Percentiles rank a stretch among this genome's conserved stretches.
phyloP scores from a whole-genome alignment of 148 eudicot species.

The Cornus kousa region DNA sequence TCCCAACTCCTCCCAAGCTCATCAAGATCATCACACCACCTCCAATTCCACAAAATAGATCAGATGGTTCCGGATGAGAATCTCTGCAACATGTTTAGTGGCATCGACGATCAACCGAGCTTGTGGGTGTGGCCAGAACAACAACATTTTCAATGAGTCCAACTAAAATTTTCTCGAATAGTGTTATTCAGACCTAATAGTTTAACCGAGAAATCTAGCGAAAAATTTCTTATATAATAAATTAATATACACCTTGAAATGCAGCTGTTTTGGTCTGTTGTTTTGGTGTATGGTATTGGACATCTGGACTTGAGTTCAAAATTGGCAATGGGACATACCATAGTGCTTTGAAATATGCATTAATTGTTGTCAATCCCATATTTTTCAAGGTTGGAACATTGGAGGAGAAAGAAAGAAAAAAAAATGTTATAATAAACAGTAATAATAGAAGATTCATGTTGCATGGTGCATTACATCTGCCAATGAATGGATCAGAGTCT shows the following conservation, averaged over 20 bases:
- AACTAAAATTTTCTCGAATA: neutral
- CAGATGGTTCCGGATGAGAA: conserved; percentile 17
- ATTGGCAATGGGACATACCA: neutral
- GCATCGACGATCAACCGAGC: conserved; percentile 31
- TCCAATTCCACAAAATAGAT: neutral
- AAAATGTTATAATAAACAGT: too few relatives aligned
- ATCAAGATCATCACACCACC: conserved; percentile 2
- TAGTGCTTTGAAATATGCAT: neutral
- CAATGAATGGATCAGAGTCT: conserved; percentile 12
- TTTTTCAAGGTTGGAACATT: conserved; percentile 7
- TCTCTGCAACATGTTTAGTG: conserved; percentile 31
- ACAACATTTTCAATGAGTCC: conserved; percentile 21
- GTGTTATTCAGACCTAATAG: too few relatives aligned
- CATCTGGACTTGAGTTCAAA: too few relatives aligned
- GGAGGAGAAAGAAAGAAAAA: neutral
- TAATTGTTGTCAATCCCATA: neutral
- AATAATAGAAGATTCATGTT: conserved; percentile 6
- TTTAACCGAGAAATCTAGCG: too few relatives aligned
- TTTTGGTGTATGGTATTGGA: neutral
- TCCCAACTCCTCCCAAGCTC: conserved; percentile 33
- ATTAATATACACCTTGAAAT: neutral
- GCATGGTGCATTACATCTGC: conserved; percentile 11
- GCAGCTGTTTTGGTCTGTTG: conserved; percentile 6
- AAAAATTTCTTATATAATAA: neutral
- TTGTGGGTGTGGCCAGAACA: conserved; percentile 45